Evolutionary conservation across 2,329 filamentous ascomycete genomes (phyloP), one percentile per base, ranked within the genome.

Genomic region (Phialocephala subalpina): DNA sequence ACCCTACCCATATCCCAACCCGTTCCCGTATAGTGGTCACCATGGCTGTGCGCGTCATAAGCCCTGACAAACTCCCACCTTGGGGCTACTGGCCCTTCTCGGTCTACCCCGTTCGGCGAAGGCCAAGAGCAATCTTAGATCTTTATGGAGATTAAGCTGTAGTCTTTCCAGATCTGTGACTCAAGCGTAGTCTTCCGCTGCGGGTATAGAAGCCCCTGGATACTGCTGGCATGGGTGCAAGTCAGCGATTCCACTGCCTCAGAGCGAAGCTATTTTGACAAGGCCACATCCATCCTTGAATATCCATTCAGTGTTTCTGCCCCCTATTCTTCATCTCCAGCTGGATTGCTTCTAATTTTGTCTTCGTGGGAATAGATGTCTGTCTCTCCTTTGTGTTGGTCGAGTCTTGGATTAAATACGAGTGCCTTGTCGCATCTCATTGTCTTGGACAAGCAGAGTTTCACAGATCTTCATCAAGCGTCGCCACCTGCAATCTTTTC

Each of bases 21-120:
- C 57, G n/a, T 33, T 58, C 49, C n/a, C 36, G 35, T 22, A 62
- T 27, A 35, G 25, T n/a, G 22, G 25, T 60, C 63, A 57, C 38
- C 22, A 67, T 63, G 66, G 69, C 65, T 67, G 60, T 61, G 66
- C 58, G 40, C 60, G 61, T 66, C 60, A 67, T 68, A 66, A 66
- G 56, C 66, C 47, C 55, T 67, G 68, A 68, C 64, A 68, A 65
- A 62, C 61, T 58, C 3, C 55, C 36, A 18, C 29, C 20, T 60
- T 49, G 29, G 62, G 60, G 42, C 42, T 33, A 29, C 38, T 29
- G 22, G 53, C 47, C 55, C 25, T 38, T 36, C 11, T 25, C 33
- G 49, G 27, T 53, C 22, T 33, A 29, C 49, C 49, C 25, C 45
- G 45, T 49, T 53, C 49, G 25, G 45, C 35, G 2, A 53, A n/a